A percentile compares a stretch with the other conserved stretches of the same genome.
Evolutionary conservation across 75 land plant genomes (phyloP).

Genomic region (Isoetes taiwanensis): DNA sequence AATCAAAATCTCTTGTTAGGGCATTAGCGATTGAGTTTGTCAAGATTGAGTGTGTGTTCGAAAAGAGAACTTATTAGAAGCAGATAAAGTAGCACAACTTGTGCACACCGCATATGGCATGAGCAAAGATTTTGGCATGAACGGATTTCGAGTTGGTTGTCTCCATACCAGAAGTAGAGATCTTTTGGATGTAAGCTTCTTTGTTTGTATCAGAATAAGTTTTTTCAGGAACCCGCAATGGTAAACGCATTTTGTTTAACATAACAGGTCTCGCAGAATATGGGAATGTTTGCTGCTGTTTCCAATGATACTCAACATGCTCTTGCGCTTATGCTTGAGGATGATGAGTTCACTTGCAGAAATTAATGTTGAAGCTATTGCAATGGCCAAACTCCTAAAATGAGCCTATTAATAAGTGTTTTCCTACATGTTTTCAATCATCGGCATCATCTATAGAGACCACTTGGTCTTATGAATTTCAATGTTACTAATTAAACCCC

Average conservation of each 20-base stretch:
- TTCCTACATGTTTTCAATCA: too few relatives aligned
- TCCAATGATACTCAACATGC: conserved; percentile 39
- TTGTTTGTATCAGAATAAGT: too few relatives aligned
- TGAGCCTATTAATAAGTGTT: too few relatives aligned
- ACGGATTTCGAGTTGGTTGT: conserved; percentile 35
- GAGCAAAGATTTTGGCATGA: conserved; percentile 41
- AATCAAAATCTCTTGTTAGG: too few relatives aligned
- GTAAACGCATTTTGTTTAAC: background rate
- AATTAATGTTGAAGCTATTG: too few relatives aligned
- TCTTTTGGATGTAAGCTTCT: conserved; percentile 18
- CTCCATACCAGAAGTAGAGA: conserved; percentile 28
- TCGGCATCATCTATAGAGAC: too few relatives aligned
- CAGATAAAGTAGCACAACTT: conserved; percentile 16
- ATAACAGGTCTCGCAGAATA: conserved; percentile 30
- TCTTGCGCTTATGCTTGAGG: conserved; percentile 29
- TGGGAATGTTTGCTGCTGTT: conserved; percentile 41
- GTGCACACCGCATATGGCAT: conserved; percentile 35
- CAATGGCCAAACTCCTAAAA: too few relatives aligned
- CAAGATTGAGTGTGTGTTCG: conserved; percentile 27
- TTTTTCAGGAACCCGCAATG: too few relatives aligned
- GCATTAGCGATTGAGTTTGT: conserved; percentile 24
- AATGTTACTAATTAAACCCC: too few relatives aligned
- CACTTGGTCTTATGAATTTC: too few relatives aligned
- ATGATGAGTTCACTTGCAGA: conserved; percentile 24
- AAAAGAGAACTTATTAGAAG: conserved; percentile 19